Conservation (phyloP, 2,329 filamentous ascomycete genomes). For the Xylariales sp. region DNA sequence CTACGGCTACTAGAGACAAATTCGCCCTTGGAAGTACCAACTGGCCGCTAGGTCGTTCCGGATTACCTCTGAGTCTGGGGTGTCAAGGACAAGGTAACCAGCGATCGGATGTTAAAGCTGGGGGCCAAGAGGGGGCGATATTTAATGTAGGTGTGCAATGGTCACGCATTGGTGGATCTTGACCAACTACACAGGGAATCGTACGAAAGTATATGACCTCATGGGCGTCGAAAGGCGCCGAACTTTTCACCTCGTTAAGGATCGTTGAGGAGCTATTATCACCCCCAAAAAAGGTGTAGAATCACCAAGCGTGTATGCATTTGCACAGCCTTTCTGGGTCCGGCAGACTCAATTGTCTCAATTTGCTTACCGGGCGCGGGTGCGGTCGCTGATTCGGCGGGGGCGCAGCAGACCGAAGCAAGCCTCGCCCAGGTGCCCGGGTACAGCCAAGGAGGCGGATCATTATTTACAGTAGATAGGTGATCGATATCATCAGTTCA, state of each 20-base stretch:
- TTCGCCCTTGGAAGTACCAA: neutral
- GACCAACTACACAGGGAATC: constrained; percentile 9
- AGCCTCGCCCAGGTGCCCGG: constrained; percentile 20
- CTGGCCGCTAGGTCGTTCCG: neutral
- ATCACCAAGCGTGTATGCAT: neutral
- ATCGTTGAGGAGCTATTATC: neutral
- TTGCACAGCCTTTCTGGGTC: constrained; percentile 30
- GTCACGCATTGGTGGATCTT: neutral
- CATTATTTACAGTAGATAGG: neutral
- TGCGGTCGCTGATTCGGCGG: constrained; percentile 21
- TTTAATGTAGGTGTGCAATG: neutral
- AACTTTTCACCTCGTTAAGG: constrained; percentile 1
- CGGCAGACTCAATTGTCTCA: neutral
- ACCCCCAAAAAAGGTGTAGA: neutral
- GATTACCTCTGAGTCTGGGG: constrained; percentile 1
- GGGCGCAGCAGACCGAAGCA: constrained; percentile 34
- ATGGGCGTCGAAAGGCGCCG: neutral
- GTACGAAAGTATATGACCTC: constrained; percentile 10
- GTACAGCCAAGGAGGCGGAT: constrained; percentile 7
- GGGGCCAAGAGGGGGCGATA: constrained; percentile 3
- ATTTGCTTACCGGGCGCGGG: constrained; percentile 1
- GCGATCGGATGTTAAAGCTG: constrained; percentile 17
- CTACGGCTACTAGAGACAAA: neutral
- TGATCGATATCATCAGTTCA: neutral
- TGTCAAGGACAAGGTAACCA: constrained; percentile 1